Evolutionary conservation across 1,139 yeast species (phyloP), one percentile per base, ranked within the genome.

Genomic region (Geotrichum citri-aurantii): DNA sequence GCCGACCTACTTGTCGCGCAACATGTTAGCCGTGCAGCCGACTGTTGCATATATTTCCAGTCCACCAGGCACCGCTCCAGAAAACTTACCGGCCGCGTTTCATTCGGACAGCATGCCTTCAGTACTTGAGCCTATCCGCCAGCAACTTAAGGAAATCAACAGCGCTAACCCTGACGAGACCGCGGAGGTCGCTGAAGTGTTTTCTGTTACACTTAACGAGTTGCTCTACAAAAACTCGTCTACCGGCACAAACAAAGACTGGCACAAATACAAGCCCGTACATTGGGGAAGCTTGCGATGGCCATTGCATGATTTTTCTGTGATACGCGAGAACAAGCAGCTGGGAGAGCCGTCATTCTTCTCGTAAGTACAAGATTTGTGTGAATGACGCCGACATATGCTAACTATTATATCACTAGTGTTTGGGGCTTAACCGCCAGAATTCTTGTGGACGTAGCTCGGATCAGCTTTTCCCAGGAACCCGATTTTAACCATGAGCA

Each of bases 391-490:
- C 8, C 27, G 82, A 37, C n/a, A 23, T 31, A 19, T 8, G 24
- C 42, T 47, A 46, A 47, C 44, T 31, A 4, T n/a, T 6, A 14
- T n/a, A 82, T 51, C 82, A 82, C 86, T 68, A 88, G 87, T 66
- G 88, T 91, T 2, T 91, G 97, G 97, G 97, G 97, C 0, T 73
- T 91, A 52, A 91, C 97, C 0, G 96, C 97, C 2, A 87, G 88
- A 66, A 88, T 91, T 8, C 72, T 91, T 14, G 87, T 85, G 64
- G 97, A 91, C 69, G 71, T 88, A 42, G 91, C 96, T 4, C 79
- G 81, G 58, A 75, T 88, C 4, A 79, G 82, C 1, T 81, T 79
- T 63, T 75, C 68, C 21, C 78, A 74, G 64, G 75, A 73, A 42
- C 74, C 75, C 8, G 68, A 67, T 50, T 69, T 71, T 68, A 66